These are phyloP conservation scores for Marchantia polymorpha DNA, from an alignment of 225 moss, liverwort and hornwort genomes.

Conservation along the genomic window DNA sequence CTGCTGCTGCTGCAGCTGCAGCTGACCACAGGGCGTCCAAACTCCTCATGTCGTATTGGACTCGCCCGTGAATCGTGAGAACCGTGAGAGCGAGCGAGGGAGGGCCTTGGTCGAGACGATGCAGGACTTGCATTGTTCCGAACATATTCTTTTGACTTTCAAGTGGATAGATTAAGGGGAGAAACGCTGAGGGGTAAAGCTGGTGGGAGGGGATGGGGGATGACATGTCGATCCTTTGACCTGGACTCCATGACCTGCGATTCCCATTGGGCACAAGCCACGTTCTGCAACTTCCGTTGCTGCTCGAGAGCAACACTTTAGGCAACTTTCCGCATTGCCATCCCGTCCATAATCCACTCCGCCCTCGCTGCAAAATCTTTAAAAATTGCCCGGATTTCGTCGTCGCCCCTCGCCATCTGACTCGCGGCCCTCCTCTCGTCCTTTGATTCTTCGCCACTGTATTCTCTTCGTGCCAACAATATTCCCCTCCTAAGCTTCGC, in stretches of 20 bases:
- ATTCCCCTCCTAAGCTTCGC: neutral
- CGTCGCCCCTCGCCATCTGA: neutral
- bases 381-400: neutral
- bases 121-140: neutral
- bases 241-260: neutral
- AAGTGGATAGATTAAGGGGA: neutral
- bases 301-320: neutral
- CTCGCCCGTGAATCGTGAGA: neutral
- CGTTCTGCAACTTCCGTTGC: neutral
- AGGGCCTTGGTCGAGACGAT: neutral
- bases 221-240: conserved; percentile 2
- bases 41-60: neutral
- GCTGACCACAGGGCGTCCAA: neutral
- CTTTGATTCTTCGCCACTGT: neutral
- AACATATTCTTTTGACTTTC: conserved; percentile 2
- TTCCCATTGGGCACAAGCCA: neutral
- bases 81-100: neutral
- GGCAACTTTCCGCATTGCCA: too few relatives aligned
- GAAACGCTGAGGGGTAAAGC: neutral
- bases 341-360: neutral
- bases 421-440: neutral
- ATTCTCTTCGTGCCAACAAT: neutral
- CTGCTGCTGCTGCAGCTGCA: neutral
- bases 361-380: neutral
- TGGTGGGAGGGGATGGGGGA: neutral